phyloP scores from a whole-genome alignment of 2,329 filamentous ascomycete genomes.

The Didymella arachidicola region DNA sequence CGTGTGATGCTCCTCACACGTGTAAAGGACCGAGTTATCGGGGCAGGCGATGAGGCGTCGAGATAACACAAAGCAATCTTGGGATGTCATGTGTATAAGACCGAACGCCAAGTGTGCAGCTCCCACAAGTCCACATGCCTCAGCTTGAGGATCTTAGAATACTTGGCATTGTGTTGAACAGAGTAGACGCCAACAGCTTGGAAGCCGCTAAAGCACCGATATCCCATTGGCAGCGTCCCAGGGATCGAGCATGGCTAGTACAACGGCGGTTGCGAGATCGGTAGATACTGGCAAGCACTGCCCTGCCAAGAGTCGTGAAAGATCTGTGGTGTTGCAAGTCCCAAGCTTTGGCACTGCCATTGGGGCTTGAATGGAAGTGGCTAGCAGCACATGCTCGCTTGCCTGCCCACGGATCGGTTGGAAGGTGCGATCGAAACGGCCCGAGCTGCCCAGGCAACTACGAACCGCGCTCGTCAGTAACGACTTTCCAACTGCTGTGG shows the following conservation, averaged over 20 bases:
- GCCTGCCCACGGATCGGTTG: neutral
- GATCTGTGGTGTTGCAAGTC: constrained; percentile 3
- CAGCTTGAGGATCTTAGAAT: neutral
- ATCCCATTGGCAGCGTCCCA: neutral
- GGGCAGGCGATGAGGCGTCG: neutral
- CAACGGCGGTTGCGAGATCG: neutral
- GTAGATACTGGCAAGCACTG: constrained; percentile 1
- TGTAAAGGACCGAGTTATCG: neutral
- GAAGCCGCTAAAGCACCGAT: constrained; percentile 12
- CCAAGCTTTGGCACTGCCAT: constrained; percentile 9
- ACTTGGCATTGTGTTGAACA: constrained; percentile 22
- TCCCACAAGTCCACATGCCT: constrained; percentile 1
- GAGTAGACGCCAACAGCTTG: constrained; percentile 14
- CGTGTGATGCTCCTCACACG: neutral
- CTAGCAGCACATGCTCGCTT: constrained; percentile 1
- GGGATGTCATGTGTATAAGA: constrained; percentile 12
- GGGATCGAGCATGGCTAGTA: neutral
- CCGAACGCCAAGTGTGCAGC: constrained; percentile 19
- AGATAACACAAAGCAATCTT: neutral
- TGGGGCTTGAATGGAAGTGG: constrained; percentile 2
- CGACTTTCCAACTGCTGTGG: neutral
- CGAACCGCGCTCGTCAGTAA: constrained; percentile 10
- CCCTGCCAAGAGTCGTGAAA: constrained; percentile 9
- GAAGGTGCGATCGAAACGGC: constrained; percentile 2
- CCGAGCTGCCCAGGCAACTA: constrained; percentile 1